These are phyloP conservation scores for Chlorella sp. DNA, from an alignment of 139 green algal species.

Conservation along the genomic window DNA sequence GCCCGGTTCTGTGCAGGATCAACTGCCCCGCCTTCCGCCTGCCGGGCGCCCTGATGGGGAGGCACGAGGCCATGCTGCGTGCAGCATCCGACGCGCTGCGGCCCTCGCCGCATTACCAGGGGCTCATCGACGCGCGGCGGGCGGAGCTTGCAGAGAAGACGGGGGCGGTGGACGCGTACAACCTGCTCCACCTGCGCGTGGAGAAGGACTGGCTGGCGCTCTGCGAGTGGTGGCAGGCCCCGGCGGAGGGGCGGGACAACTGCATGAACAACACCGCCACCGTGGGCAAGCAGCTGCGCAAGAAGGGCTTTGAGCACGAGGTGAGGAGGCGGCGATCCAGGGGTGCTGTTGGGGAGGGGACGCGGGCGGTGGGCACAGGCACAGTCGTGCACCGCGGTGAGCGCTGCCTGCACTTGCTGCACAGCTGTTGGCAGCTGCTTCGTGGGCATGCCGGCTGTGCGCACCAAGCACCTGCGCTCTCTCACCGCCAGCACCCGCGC, in stretches of 20 bases:
- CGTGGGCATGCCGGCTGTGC: background rate
- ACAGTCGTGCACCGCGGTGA: background rate
- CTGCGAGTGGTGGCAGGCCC: conserved; percentile 36
- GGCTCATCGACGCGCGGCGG: conserved; percentile 1
- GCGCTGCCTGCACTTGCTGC: too few relatives aligned
- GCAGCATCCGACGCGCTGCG: conserved; percentile 2
- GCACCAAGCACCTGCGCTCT: background rate
- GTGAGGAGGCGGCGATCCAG: background rate
- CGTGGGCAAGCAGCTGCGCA: conserved; percentile 2
- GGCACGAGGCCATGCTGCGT: conserved; percentile 5
- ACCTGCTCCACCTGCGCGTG: conserved; percentile 32
- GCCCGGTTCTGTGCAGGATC: background rate
- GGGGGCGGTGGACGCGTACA: background rate
- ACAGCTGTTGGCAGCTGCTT: background rate
- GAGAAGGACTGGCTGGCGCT: conserved; percentile 43
- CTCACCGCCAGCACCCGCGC: too few relatives aligned
- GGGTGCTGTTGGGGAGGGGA: background rate
- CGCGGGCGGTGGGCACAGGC: background rate
- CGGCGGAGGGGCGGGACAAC: conserved; percentile 17
- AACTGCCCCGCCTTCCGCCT: conserved; percentile 22
- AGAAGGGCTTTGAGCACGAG: conserved; percentile 4
- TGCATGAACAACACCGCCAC: conserved; percentile 43
- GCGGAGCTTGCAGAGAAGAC: background rate
- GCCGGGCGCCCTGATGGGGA: background rate
- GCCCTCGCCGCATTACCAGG: background rate